phyloP scores from a whole-genome alignment of 148 eudicot species.

The Limonium bicolor region DNA sequence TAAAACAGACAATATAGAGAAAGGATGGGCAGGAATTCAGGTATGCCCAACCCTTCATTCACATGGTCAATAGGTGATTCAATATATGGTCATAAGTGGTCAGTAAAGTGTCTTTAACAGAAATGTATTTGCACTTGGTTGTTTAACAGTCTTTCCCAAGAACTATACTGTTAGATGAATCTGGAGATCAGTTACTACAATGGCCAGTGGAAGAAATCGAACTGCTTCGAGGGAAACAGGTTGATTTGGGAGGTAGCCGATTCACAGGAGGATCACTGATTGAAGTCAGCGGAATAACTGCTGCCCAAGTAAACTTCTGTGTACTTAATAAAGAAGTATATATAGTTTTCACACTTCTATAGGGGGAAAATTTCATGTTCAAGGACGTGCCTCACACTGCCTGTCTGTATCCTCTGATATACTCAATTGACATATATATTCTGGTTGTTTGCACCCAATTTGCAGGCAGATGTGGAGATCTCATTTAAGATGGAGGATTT shows the following conservation, averaged over 20 bases:
- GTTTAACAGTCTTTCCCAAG: constrained; percentile 41
- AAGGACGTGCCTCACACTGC: no score
- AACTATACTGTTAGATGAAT: constrained; percentile 27
- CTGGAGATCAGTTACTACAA: constrained; percentile 47
- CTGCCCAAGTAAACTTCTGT: constrained; percentile 50
- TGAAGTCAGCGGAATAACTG: constrained; percentile 33
- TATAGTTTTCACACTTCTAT: no score
- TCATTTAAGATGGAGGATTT: constrained; percentile 19
- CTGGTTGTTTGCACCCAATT: no score
- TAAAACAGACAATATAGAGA: constrained; percentile 8
- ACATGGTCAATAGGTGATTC: neutral
- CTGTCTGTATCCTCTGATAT: no score
- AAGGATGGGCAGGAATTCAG: constrained; percentile 79
- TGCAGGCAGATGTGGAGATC: constrained; percentile 42
- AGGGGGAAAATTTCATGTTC: no score
- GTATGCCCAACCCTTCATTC: constrained; percentile 14
- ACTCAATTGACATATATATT: neutral
- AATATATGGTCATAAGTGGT: neutral
- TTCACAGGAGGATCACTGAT: constrained; percentile 24
- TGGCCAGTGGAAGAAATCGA: constrained; percentile 64
- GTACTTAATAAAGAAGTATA: no score
- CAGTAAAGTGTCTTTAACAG: neutral
- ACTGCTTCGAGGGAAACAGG: constrained; percentile 15
- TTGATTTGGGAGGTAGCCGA: constrained; percentile 1
- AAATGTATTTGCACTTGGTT: neutral